Evolutionary conservation across 1,284 basidiomycete species (phyloP).

Genomic region (Ceratobasidium sp.): DNA sequence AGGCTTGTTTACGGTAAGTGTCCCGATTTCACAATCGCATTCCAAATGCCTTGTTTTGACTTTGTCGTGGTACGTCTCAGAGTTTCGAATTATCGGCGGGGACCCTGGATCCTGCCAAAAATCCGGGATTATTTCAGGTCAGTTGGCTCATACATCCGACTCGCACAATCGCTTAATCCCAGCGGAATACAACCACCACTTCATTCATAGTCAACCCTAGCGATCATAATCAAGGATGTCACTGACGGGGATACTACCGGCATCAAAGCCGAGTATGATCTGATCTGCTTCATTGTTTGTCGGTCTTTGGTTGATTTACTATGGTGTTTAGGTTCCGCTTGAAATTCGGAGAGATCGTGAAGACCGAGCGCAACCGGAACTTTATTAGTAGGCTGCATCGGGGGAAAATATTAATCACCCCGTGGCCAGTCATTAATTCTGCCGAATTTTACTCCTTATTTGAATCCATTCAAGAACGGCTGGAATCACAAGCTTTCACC

Average conservation of each 20-base stretch:
- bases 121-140: conserved; percentile 60
- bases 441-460: conserved; percentile 64
- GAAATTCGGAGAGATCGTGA: conserved; percentile 64
- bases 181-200: background rate
- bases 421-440: conserved; percentile 70
- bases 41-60: background rate
- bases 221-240: conserved; percentile 71
- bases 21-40: background rate
- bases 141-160: background rate
- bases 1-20: conserved; percentile 55
- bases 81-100: conserved; percentile 68
- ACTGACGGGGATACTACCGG: conserved; percentile 63
- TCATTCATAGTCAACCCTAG: conserved; percentile 56
- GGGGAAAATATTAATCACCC: conserved; percentile 62
- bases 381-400: conserved; percentile 65
- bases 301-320: background rate
- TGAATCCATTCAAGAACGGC: conserved; percentile 54
- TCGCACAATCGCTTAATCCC: too few species aligned
- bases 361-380: conserved; percentile 64
- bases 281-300: background rate
- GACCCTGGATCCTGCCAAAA: conserved; percentile 63
- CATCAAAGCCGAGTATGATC: conserved; percentile 54
- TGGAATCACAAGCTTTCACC: conserved; percentile 56
- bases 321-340: conserved; percentile 57
- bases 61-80: conserved; percentile 49